These are phyloP conservation scores for Dictyostelium brefeldianum DNA, from an alignment of 78 protist genomes.

Conservation along the genomic window DNA sequence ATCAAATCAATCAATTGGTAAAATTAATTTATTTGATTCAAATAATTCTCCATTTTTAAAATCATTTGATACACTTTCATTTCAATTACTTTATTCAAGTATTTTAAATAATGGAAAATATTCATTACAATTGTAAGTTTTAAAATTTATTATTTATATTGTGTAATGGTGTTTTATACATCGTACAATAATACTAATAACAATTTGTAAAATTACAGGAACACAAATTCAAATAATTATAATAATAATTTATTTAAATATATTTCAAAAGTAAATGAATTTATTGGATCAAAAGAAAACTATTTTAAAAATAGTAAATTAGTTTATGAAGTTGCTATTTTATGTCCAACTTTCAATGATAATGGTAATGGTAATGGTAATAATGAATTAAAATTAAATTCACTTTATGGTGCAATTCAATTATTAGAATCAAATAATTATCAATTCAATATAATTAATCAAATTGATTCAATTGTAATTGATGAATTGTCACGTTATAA, in stretches of 20 bases:
- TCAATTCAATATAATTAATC: not conserved
- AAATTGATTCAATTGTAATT: not conserved
- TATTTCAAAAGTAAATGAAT: too few species aligned
- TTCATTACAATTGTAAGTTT: not conserved
- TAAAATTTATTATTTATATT: too few species aligned
- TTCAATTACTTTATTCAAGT: not conserved
- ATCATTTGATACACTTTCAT: conserved; percentile 3
- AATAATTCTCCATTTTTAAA: not conserved
- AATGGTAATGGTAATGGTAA: not conserved
- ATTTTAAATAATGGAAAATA: not conserved
- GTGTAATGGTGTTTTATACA: too few species aligned
- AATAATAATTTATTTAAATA: too few species aligned
- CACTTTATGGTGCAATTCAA: not conserved
- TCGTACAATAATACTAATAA: too few species aligned
- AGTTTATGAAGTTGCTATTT: not conserved
- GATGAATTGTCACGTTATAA: conserved; percentile 12
- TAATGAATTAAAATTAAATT: not conserved
- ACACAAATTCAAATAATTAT: too few species aligned
- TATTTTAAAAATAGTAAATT: not conserved
- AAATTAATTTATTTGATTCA: not conserved
- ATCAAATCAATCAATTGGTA: conserved; percentile 9
- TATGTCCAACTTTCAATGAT: not conserved
- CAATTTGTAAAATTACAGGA: too few species aligned
- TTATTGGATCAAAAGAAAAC: not conserved
- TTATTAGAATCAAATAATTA: conserved; percentile 3